phyloP scores from a whole-genome alignment of 768 basidiomycete genomes.

The Mycena crocata region DNA sequence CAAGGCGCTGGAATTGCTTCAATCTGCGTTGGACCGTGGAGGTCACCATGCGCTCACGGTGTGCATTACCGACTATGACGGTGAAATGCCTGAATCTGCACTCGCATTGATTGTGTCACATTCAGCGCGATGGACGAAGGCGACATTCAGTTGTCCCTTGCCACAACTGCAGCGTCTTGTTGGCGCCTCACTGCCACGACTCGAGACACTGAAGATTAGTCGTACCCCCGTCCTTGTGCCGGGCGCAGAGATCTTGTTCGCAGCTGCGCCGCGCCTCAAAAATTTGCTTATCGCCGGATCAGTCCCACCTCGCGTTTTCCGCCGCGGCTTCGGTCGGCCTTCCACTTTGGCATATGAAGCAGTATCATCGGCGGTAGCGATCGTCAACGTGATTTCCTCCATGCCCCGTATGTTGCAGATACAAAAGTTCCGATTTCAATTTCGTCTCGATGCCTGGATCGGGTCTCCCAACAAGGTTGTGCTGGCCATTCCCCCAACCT shows the following conservation, averaged over 20 bases:
- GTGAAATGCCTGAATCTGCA: background rate
- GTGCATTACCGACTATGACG: background rate
- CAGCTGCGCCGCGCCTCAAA: background rate
- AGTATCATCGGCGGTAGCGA: too few relatives aligned
- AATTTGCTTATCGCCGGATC: too few relatives aligned
- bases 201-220: background rate
- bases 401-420: background rate
- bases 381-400: too few relatives aligned
- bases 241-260: background rate
- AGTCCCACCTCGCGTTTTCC: too few relatives aligned
- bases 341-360: too few relatives aligned
- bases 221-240: background rate
- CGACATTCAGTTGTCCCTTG: background rate
- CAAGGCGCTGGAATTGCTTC: background rate
- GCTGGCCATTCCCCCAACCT: background rate
- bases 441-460: background rate
- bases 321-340: too few relatives aligned
- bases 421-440: background rate
- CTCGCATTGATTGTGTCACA: background rate
- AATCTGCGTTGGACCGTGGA: slow-evolving; percentile 2
- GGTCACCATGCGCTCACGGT: background rate
- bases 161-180: background rate
- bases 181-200: background rate
- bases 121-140: background rate
- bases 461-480: background rate